A percentile compares a stretch with the other conserved stretches of the same genome.
phyloP scores from a whole-genome alignment of 768 basidiomycete species.

The Baorangia bicolor region DNA sequence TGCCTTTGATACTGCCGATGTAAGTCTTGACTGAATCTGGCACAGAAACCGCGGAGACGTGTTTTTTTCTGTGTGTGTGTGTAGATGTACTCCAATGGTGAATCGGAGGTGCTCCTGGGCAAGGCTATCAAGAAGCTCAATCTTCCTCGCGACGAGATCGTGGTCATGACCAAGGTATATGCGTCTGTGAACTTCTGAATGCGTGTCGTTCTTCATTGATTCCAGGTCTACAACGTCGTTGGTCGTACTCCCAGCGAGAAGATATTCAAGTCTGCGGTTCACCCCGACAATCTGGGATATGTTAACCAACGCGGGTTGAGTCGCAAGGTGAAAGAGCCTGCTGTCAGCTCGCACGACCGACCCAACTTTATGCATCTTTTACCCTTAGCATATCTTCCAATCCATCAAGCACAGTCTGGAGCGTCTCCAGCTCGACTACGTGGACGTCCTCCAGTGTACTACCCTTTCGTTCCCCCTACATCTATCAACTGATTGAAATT shows the following conservation, averaged over 20 bases:
- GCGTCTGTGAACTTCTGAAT: background rate
- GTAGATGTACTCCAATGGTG: slow-evolving; percentile 2
- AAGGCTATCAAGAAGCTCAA: background rate
- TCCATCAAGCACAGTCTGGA: slow-evolving; percentile 1
- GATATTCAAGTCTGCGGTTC: background rate
- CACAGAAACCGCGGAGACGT: background rate
- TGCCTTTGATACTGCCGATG: slow-evolving; percentile 1
- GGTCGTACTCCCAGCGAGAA: slow-evolving; percentile 2
- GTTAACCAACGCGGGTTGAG: slow-evolving; percentile 1
- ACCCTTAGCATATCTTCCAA: background rate
- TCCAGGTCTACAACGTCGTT: background rate
- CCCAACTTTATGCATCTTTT: background rate
- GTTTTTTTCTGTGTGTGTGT: too few relatives aligned
- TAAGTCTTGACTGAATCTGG: background rate
- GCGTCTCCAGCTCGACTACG: slow-evolving; percentile 1
- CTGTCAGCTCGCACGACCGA: slow-evolving; percentile 26
- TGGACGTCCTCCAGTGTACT: background rate
- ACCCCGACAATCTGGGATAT: background rate
- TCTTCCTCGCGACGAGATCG: slow-evolving; percentile 1
- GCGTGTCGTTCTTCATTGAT: background rate
- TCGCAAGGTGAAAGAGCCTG: slow-evolving; percentile 32
- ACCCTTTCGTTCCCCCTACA: background rate
- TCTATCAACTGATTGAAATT: background rate
- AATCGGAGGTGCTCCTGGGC: slow-evolving; percentile 1
- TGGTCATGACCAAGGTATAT: slow-evolving; percentile 1